Evolutionary conservation across 1,284 basidiomycete genomes (phyloP), one percentile per base, ranked within the genome.

Genomic region (Ceratorhiza oryzae-sativae): DNA sequence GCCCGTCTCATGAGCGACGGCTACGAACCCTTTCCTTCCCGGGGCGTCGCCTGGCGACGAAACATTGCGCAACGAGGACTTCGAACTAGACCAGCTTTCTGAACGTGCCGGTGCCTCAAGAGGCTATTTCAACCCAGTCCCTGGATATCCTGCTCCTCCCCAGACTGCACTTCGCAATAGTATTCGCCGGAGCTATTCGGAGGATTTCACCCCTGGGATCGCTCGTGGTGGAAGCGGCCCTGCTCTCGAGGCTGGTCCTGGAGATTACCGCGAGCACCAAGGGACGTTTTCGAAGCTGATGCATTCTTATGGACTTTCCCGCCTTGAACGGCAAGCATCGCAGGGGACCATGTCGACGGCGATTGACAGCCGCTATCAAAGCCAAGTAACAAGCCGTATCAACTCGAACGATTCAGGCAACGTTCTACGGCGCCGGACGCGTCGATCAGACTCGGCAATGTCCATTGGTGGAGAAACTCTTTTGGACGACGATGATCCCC

Each of bases 401-500:
- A 56, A 56, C 39, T 68, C 63, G 13, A 68, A 56, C 41, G 63
- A 68, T 6, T 68, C 63, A 10, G 51, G 36, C 25, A 51, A 51
- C 41, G 48, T 46, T 32, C 39, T 68, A 12, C 63, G 63, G 51
- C 63, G 63, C 13, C 63, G 63, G 13, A 67, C 34, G 12, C 63
- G 63, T 25, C 63, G 63, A 3, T 36, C 23, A 13, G 63, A 68
- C 39, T 68, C 63, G 63, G 18, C 12, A 4, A 15, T 68, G 6
- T 68, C 63, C 3, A 23, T 56, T 13, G 63, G 63, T 32, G 63
- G 63, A 41, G 63, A 68, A 2, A 23, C 63, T 6, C 51, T 68
- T 25, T 34, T 75, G 39, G 75, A 75, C 34, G 73, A 72, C 18
- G 75, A 75, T 42, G 75, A 75, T 27, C 75, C 75, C n/a, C 71